Evolutionary conservation across 208 protist genomes (phyloP), one percentile per base, ranked within the genome.

Genomic region (Acanthamoeba quina): DNA sequence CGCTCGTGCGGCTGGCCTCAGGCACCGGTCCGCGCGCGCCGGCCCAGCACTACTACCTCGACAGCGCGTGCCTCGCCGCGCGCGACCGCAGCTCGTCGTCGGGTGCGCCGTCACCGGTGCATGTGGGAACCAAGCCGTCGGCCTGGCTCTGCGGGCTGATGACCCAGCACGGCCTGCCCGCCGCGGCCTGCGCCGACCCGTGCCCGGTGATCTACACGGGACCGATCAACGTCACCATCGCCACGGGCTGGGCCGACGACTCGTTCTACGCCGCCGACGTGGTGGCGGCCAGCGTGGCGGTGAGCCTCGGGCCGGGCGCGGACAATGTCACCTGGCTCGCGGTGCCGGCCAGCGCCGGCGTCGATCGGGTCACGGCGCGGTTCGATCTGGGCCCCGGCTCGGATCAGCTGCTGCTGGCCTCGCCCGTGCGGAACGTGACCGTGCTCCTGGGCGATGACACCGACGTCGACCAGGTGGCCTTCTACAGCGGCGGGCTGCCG

Each of bases 31-130:
- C 6, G 24, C 15, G 17, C 21, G 56, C 85, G 19, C 85, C 85
- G 17, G 37, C 85, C 10, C 85, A 91, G 85, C 60, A 91, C 85
- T 91, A 34, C 37, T 91, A 91, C 60, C 52, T 91, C n/a, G 85
- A 91, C 62, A 21, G 64, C 26, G 37, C 58, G 10, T 91, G 85
- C 60, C 60, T 91, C 34, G 85, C 58, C 21, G n/a, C 80, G 19
- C 85, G 31, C n/a, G 49, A 86, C 24, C 21, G 47, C 10, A 9
- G 76, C 24, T 24, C 78, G 52, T 5, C 41, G 21, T 3, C 31
- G 17, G 19, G 10, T 26, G 60, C 13, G 11, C 17, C n/a, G 49
- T 5, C 56, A 34, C 85, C 85, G 60, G 41, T 74, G 11, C 62
- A 11, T 34, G 31, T 76, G 19, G 13, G 15, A 2, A 41, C 52